Evolutionary conservation across 1,139 yeast species (phyloP), one percentile per base, ranked within the genome.

Genomic region (Blastobotrys capitulatus): DNA sequence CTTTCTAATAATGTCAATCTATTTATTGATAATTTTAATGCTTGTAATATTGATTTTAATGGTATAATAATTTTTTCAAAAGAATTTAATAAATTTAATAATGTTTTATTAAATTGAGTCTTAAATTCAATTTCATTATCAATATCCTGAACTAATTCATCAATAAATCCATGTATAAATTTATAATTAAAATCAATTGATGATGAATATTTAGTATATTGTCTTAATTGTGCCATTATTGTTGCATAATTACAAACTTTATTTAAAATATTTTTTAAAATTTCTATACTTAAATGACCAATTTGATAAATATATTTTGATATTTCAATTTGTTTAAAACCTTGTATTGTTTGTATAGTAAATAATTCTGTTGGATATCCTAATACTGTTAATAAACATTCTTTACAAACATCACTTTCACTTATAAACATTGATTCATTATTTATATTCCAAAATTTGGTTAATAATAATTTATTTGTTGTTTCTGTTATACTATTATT

Each of bases 361-460:
- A 44, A 44, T n/a, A 44, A 9, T 29, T 44, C 48, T 12, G 47
- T 44, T 2, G 54, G 53, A 25, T 50, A 45, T 4, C 61, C 62
- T 29, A 53, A 39, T 27, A 57, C 41, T 12, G 54, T 53, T 10
- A 50, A 38, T 8, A 55, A 6, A 16, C 52, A 37, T 44, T 58
- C 61, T n/a, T 60, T 52, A 10, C 52, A 38, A 7, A 52, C 46
- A 32, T 58, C 57, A 8, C 55, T 44, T 25, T 51, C 54, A 5
- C 56, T 39, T 5, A 53, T 32, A 49, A 34, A 18, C 31, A 15
- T 44, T 9, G 36, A 22, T 18, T 8, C 15, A 15, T 34, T 41
- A 43, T 19, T 43, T 29, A 13, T 12, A 37, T n/a, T 22, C 40
- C 40, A 37, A 37, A 18, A 37, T 7, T 18, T 18, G 5, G 3